A percentile compares a stretch with the other conserved stretches of the same genome.
These are phyloP conservation scores for Adiantum capillusveneris DNA, from an alignment of 75 land plant species.

Conservation along the genomic window DNA sequence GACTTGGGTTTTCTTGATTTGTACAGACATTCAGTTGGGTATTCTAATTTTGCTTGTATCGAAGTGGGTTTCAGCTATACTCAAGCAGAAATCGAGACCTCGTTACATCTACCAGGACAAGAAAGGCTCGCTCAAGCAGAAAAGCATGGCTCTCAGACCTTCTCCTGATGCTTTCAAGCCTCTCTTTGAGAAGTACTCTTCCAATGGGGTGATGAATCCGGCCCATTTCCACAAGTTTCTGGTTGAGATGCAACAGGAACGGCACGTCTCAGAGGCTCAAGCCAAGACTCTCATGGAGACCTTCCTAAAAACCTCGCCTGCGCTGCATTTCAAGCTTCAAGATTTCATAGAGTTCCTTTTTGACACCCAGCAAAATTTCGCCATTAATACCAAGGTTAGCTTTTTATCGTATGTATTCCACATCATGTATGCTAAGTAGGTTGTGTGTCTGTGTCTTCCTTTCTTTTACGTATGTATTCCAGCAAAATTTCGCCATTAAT, in stretches of 20 bases:
- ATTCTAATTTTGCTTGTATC: too few relatives aligned
- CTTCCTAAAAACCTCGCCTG: conserved; percentile 11
- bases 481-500: too few relatives aligned
- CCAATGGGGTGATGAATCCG: conserved; percentile 24
- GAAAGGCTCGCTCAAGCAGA: too few relatives aligned
- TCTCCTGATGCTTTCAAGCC: conserved; percentile 40
- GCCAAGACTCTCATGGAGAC: conserved; percentile 26
- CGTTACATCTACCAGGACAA: too few relatives aligned
- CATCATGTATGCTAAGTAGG: too few relatives aligned
- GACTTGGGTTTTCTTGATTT: too few relatives aligned
- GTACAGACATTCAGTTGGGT: too few relatives aligned
- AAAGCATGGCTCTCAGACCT: conserved; percentile 4
- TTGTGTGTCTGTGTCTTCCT: neutral
- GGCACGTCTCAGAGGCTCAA: conserved; percentile 21
- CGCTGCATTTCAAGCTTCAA: neutral
- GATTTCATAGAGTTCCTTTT: neutral
- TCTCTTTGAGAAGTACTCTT: conserved; percentile 29
- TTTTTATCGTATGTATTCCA: too few relatives aligned
- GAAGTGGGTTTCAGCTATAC: too few relatives aligned
- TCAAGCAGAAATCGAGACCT: too few relatives aligned
- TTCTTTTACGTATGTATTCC: too few relatives aligned
- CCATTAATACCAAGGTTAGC: neutral
- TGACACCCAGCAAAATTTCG: neutral
- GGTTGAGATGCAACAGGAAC: conserved; percentile 33
- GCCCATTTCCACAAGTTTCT: conserved; percentile 34